phyloP scores from a whole-genome alignment of 306 rosid species.

The Crotalaria pallida region DNA sequence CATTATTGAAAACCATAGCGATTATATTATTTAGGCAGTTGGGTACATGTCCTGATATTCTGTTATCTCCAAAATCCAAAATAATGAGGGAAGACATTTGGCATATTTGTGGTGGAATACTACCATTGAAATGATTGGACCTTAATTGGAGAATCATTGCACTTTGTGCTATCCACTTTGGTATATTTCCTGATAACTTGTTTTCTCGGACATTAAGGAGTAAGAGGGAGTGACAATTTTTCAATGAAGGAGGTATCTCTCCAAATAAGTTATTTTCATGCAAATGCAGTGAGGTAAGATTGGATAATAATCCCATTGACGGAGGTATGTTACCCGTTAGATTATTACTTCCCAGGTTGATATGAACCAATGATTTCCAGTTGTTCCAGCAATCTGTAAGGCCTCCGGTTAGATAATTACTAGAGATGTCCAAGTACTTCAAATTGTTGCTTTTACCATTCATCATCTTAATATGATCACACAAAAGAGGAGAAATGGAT shows the following conservation, averaged over 20 bases:
- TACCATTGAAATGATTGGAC: background rate
- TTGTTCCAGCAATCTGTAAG: background rate
- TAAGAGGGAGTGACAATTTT: background rate
- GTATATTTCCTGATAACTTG: background rate
- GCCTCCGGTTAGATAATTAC: background rate
- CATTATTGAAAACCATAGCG: background rate
- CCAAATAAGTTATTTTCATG: background rate
- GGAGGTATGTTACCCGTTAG: background rate
- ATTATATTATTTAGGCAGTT: no score
- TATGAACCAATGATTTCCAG: background rate
- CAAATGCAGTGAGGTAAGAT: background rate
- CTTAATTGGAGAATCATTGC: background rate
- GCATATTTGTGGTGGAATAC: background rate
- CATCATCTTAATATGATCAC: background rate
- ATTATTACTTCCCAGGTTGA: background rate
- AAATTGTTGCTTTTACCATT: no score
- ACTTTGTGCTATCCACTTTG: background rate
- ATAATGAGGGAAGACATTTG: background rate
- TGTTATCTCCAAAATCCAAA: no score
- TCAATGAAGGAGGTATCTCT: background rate
- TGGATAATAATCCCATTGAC: background rate
- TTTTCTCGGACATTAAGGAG: background rate
- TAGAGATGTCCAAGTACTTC: background rate
- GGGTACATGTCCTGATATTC: no score
- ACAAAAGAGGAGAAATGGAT: background rate